A percentile compares a stretch with the other conserved stretches of the same genome.
Conservation (phyloP, 768 basidiomycete genomes). For the Cubamyces lactineus region DNA sequence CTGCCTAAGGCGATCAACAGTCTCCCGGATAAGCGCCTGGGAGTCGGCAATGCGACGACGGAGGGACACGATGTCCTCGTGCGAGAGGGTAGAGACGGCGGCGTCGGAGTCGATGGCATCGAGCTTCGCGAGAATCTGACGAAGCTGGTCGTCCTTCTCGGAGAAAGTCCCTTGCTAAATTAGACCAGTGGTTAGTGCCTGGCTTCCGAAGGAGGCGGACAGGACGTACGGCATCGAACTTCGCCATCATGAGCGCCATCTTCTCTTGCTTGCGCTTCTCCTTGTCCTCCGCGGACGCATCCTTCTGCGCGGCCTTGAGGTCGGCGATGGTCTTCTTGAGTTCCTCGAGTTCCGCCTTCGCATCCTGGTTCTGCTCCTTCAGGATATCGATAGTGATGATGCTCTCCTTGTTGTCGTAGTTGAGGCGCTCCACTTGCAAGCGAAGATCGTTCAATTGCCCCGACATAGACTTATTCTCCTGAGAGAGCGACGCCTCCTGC, state of each 20-base stretch:
- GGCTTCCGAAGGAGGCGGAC: neutral
- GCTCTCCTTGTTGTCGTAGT: slow-evolving; percentile 96
- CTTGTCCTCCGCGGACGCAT: slow-evolving; percentile 90
- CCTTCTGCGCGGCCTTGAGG: slow-evolving; percentile 79
- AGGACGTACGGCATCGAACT: slow-evolving; percentile 85
- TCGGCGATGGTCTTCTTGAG: slow-evolving; percentile 79
- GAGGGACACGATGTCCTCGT: slow-evolving; percentile 81
- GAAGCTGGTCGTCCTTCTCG: slow-evolving; percentile 93
- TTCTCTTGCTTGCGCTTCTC: slow-evolving; percentile 99
- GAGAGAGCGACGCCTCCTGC: slow-evolving; percentile 78
- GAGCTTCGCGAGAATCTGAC: slow-evolving; percentile 80
- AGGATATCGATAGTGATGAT: slow-evolving; percentile 91
- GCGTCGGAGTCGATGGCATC: slow-evolving; percentile 74
- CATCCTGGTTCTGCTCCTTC: slow-evolving; percentile 91
- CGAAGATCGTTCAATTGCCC: slow-evolving; percentile 91
- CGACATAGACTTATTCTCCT: slow-evolving; percentile 96
- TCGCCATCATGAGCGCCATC: slow-evolving; percentile 99
- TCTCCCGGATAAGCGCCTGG: slow-evolving; percentile 83
- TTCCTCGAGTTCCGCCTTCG: slow-evolving; percentile 87
- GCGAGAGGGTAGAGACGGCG: slow-evolving; percentile 57
- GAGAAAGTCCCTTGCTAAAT: slow-evolving; percentile 87
- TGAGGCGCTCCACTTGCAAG: slow-evolving; percentile 86
- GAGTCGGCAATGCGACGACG: slow-evolving; percentile 89
- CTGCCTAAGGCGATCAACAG: slow-evolving; percentile 85
- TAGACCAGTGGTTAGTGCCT: neutral